Evolutionary conservation across 768 basidiomycete species (phyloP), one percentile per base, ranked within the genome.

Genomic region (Mycena belliarum): DNA sequence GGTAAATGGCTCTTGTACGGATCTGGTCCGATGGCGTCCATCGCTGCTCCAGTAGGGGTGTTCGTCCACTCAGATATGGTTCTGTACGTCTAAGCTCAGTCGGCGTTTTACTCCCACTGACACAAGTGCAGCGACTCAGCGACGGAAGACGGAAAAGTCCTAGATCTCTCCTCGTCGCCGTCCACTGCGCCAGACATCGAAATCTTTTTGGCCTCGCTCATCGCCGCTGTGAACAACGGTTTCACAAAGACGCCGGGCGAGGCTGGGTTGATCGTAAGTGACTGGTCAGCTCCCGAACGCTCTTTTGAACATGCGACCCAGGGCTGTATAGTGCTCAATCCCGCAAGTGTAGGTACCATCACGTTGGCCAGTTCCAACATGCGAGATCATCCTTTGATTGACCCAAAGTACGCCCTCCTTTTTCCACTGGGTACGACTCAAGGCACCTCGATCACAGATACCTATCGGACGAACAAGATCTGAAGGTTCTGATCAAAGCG

Each of bases 381-480:
- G 11, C 26, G 24, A 14, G 59, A 63, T 25, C 42, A 20, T 1
- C 59, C 59, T 1, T 0, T 51, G 20, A 63, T 63, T 33, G 63
- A 63, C 44, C 63, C 63, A 1, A 63, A 50, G 63, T 63, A 43
- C 10, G 35, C 40, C 18, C 20, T n/a, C 11, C 29, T 15, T 20
- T 26, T 18, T 10, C 24, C 25, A 25, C n/a, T 20, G n/a, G n/a
- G n/a, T n/a, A n/a, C n/a, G n/a, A n/a, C n/a, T n/a, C n/a, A n/a
- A n/a, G n/a, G n/a, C n/a, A n/a, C n/a, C 12, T 53, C 20, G 43
- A 14, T 32, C n/a, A n/a, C n/a, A 63, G 61, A 25, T 70, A 66
- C 52, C 52, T 69, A 18, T 21, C 60, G 21, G 41, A 63, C 44
- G 46, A 47, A 18, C 52, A 49, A 14, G 69, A 70, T 40, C 49